A percentile compares a stretch with the other conserved stretches of the same genome.
Conservation (phyloP, 2,329 filamentous ascomycete genomes). For the Fusarium metavorans region DNA sequence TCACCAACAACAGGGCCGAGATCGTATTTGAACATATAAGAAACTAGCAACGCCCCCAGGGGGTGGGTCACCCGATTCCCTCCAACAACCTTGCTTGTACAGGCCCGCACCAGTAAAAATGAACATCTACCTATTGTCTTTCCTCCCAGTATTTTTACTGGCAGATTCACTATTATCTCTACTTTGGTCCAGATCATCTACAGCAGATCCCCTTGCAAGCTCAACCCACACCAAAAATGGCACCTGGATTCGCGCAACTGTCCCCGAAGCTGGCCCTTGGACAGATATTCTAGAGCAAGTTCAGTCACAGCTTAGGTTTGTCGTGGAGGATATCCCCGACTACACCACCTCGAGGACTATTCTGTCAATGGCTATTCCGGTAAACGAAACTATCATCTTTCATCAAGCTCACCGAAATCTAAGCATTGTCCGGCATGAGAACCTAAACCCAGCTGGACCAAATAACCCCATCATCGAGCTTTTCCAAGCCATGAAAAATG, state of each 20-base stretch:
- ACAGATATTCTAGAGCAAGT: neutral
- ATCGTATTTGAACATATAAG: neutral
- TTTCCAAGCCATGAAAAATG: neutral
- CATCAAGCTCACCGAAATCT: neutral
- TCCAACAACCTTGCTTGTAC: neutral
- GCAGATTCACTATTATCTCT: neutral
- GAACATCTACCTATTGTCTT: neutral
- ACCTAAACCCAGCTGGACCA: neutral
- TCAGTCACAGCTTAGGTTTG: neutral
- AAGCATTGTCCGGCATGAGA: neutral
- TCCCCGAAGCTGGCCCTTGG: neutral
- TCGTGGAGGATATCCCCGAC: neutral
- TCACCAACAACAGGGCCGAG: neutral
- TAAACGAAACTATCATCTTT: neutral
- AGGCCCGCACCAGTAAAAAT: neutral
- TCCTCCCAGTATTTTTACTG: neutral
- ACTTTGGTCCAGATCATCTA: neutral
- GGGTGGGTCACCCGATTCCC: neutral
- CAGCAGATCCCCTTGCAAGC: neutral
- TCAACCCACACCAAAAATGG: neutral
- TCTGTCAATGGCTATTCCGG: neutral
- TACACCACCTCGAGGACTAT: neutral
- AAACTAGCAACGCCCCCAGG: neutral
- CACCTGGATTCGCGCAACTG: neutral
- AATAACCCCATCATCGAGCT: neutral